Conservation (phyloP, 257 asterid genomes). For the Solanum chilense region DNA sequence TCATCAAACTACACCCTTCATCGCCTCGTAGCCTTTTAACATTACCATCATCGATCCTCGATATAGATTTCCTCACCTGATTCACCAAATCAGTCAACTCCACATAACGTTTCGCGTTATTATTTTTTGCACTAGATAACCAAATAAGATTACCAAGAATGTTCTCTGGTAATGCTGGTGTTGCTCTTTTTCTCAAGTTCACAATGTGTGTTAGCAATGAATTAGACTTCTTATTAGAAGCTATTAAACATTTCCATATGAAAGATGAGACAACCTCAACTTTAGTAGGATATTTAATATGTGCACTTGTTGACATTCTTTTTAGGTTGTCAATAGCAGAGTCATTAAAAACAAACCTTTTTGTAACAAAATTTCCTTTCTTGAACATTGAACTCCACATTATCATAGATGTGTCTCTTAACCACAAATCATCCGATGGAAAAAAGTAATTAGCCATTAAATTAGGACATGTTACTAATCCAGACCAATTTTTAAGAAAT, state of each 20-base stretch:
- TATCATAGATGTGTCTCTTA: conserved; percentile 35
- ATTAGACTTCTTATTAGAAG: conserved; percentile 3
- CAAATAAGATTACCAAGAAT: conserved; percentile 59
- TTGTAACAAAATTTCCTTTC: conserved; percentile 43
- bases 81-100: conserved; percentile 21
- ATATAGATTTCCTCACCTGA: conserved; percentile 22
- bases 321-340: conserved; percentile 24
- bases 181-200: conserved; percentile 41
- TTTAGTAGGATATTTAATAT: conserved; percentile 20
- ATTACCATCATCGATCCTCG: conserved; percentile 21
- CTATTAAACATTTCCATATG: conserved; percentile 46
- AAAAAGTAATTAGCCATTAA: conserved; percentile 38
- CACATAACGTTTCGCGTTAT: not conserved
- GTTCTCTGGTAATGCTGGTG: conserved; percentile 21
- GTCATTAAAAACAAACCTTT: conserved; percentile 43
- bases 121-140: conserved; percentile 35
- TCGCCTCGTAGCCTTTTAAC: conserved; percentile 31
- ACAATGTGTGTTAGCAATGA: conserved; percentile 61
- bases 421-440: conserved; percentile 32
- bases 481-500: conserved; percentile 52
- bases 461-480: conserved; percentile 17
- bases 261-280: conserved; percentile 65
- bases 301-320: conserved; percentile 3
- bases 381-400: conserved; percentile 59
- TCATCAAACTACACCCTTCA: conserved; percentile 30